A percentile compares a stretch with the other conserved stretches of the same genome.
Evolutionary conservation across 305 asterid species (phyloP).

Genomic region (Fraxinus xanthoxyloides): DNA sequence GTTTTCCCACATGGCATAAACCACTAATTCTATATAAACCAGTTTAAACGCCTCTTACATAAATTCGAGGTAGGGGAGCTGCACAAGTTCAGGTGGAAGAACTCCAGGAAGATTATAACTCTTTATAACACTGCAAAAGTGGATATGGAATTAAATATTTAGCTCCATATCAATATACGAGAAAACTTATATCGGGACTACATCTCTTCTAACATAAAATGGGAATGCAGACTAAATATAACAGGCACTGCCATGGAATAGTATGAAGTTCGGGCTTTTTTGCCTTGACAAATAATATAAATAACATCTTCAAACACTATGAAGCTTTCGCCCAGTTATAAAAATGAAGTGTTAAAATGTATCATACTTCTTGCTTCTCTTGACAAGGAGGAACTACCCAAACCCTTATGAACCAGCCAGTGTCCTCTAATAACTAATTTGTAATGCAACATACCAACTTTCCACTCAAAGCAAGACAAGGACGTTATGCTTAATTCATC

Average conservation of each 20-base stretch:
- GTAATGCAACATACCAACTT: background rate
- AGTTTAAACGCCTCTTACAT: constrained; percentile 48
- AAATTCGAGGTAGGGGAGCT: constrained; percentile 61
- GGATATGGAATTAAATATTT: background rate
- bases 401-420: background rate
- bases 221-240: background rate
- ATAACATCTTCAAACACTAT: background rate
- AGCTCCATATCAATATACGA: background rate
- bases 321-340: background rate
- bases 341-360: background rate
- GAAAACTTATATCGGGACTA: background rate
- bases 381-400: background rate
- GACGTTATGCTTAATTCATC: background rate
- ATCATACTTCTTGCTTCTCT: background rate
- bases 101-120: constrained; percentile 73
- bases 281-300: background rate
- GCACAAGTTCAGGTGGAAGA: constrained; percentile 56
- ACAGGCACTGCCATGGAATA: background rate
- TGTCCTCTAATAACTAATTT: background rate
- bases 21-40: constrained; percentile 9
- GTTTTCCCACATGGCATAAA: background rate
- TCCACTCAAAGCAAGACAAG: background rate
- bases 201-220: background rate
- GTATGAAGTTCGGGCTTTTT: background rate
- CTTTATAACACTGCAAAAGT: constrained; percentile 64